phyloP scores from a whole-genome alignment of 768 basidiomycete genomes.

The Calocybe indica region DNA sequence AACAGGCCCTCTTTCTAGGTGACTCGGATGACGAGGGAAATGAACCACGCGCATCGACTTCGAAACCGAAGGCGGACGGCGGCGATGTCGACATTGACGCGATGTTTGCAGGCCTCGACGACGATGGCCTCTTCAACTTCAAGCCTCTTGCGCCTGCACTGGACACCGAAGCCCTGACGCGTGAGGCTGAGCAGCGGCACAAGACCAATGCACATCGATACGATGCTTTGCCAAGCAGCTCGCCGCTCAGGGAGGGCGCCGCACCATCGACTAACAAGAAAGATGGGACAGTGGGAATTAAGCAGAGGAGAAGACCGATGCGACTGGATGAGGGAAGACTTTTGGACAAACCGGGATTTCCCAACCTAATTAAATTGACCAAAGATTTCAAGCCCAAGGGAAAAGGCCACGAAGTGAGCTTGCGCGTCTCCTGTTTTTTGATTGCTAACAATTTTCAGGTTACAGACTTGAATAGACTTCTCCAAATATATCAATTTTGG shows the following conservation, averaged over 20 bases:
- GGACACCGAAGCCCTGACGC: slow-evolving; percentile 46
- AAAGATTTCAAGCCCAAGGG: slow-evolving; percentile 79
- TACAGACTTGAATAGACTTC: slow-evolving; percentile 73
- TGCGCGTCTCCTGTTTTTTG: not conserved
- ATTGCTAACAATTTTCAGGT: slow-evolving; percentile 35
- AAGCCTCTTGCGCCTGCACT: slow-evolving; percentile 44
- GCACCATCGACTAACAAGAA: slow-evolving; percentile 21
- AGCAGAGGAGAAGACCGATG: slow-evolving; percentile 43
- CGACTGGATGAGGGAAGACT: slow-evolving; percentile 75
- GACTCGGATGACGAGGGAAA: slow-evolving; percentile 48
- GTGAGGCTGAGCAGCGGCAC: slow-evolving; percentile 46
- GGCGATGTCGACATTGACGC: slow-evolving; percentile 45
- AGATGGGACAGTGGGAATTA: slow-evolving; percentile 22
- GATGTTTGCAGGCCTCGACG: slow-evolving; percentile 30
- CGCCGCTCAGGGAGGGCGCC: slow-evolving; percentile 33
- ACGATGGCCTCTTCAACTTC: slow-evolving; percentile 30
- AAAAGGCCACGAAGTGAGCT: slow-evolving; percentile 84
- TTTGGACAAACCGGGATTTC: slow-evolving; percentile 72
- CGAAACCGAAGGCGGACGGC: slow-evolving; percentile 15
- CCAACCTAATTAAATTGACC: slow-evolving; percentile 66
- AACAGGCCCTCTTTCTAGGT: slow-evolving; percentile 49
- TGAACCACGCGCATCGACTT: too few relatives aligned
- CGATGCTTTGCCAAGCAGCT: slow-evolving; percentile 44
- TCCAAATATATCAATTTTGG: slow-evolving; percentile 93
- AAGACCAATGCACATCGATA: slow-evolving; percentile 27